phyloP scores from a whole-genome alignment of 331 rosid genomes.

The Erythrophleum ivorense region DNA sequence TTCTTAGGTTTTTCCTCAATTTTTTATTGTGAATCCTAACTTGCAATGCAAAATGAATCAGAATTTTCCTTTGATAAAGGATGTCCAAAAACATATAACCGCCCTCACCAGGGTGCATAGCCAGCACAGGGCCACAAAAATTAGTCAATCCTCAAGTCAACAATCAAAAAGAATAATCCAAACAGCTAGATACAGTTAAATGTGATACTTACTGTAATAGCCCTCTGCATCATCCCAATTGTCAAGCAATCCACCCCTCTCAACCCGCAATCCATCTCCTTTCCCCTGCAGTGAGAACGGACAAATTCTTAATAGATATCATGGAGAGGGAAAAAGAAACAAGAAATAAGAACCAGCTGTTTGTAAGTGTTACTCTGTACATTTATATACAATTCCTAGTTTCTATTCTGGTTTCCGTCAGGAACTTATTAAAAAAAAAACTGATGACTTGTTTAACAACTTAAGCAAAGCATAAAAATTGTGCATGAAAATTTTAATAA shows the following conservation, averaged over 20 bases:
- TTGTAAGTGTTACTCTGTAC: background rate
- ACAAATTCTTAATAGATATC: background rate
- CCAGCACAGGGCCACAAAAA: background rate
- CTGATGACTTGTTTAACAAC: background rate
- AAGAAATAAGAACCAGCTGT: constrained; percentile 8
- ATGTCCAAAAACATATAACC: background rate
- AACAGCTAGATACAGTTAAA: constrained; percentile 17
- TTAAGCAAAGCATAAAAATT: background rate
- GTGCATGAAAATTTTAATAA: background rate
- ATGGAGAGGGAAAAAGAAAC: background rate
- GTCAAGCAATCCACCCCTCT: constrained; percentile 85
- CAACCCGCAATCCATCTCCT: constrained; percentile 74
- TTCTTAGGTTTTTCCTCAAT: background rate
- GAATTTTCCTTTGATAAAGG: background rate
- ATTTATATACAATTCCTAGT: background rate
- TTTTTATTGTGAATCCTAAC: background rate
- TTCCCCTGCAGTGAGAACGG: constrained; percentile 62
- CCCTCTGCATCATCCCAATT: constrained; percentile 99
- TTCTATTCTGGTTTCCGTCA: background rate
- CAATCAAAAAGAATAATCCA: constrained; percentile 17
- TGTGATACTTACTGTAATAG: constrained; percentile 79
- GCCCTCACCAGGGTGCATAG: background rate
- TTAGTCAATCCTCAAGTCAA: constrained; percentile 18
- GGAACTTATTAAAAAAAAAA: background rate
- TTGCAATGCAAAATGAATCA: background rate